Conservation (phyloP, 2,329 filamentous ascomycete species). For the Pseudohalonectria lignicola region DNA sequence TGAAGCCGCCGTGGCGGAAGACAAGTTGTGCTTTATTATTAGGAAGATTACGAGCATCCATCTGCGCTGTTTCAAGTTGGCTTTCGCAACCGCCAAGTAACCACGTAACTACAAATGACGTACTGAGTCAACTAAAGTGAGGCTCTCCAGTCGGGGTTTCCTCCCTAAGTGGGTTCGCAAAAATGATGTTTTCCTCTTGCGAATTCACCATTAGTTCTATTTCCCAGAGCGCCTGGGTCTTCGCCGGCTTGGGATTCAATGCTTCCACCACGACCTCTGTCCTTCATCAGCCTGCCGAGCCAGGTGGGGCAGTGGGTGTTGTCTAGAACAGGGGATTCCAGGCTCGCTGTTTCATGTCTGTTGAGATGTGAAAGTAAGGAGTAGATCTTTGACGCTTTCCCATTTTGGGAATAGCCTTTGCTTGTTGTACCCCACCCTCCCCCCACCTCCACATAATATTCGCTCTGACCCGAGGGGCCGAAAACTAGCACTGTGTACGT, state of each 20-base stretch:
- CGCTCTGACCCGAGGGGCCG: background rate
- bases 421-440: background rate
- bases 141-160: no score
- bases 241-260: background rate
- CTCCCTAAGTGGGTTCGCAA: no score
- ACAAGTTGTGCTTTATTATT: no score
- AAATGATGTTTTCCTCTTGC: no score
- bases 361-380: background rate
- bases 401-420: background rate
- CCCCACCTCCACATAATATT: background rate
- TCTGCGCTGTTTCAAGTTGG: no score
- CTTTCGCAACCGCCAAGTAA: no score
- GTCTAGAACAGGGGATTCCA: background rate
- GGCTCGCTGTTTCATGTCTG: constrained; percentile 1
- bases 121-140: no score
- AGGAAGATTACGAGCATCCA: no score
- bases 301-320: background rate
- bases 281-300: background rate
- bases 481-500: background rate
- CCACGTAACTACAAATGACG: no score
- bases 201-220: background rate
- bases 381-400: background rate
- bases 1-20: no score
- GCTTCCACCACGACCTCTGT: background rate
- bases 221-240: background rate